Evolutionary conservation across 148 eudicot species (phyloP), one percentile per base, ranked within the genome.

Genomic region (Amaranthus hypochondriacus): DNA sequence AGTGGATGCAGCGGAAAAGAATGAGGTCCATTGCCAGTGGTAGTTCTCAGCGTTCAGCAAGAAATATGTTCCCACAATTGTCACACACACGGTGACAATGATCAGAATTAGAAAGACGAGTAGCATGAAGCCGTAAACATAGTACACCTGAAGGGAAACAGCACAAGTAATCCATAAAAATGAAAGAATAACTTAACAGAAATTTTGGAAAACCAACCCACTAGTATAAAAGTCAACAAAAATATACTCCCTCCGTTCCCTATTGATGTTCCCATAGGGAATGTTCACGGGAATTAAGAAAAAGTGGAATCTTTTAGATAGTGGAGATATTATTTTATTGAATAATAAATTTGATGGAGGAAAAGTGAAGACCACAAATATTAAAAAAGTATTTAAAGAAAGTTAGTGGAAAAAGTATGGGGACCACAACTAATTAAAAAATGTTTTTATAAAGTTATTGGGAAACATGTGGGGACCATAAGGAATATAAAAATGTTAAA

Each of bases 1-100:
- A 2, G 98, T 91, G 44, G 97, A 91, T 57, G 92, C 91, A 51
- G 93, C 97, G 46, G 97, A 91, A 80, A 89, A 91, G 87, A 91
- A 91, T 57, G 97, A 87, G 71, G 97, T 91, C 97, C 97, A 91
- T 71, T 86, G 97, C 97, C 98, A 94, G 68, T 94, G 96, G 78
- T 94, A 94, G 75, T 94, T 94, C 89, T 94, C 98, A 28, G 97
- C 98, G 82, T 92, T 94, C 67, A 94, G 82, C 88, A 94, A 81
- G 92, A 94, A 94, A 79, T 94, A 94, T 48, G 96, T 87, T 56
- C 98, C 98, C 81, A 94, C 98, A 56, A 94, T 94, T 4, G 98
- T 94, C 77, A 94, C 98, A 71, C 98, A 94, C 55, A 94, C 89
- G 4, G 98, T 90, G 39, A 94, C 98, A 56, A 94, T 92, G 15